Base-by-base conservation (phyloP, 2,329 filamentous ascomycete genomes). In the Chalaropsis thielavioides region DNA sequence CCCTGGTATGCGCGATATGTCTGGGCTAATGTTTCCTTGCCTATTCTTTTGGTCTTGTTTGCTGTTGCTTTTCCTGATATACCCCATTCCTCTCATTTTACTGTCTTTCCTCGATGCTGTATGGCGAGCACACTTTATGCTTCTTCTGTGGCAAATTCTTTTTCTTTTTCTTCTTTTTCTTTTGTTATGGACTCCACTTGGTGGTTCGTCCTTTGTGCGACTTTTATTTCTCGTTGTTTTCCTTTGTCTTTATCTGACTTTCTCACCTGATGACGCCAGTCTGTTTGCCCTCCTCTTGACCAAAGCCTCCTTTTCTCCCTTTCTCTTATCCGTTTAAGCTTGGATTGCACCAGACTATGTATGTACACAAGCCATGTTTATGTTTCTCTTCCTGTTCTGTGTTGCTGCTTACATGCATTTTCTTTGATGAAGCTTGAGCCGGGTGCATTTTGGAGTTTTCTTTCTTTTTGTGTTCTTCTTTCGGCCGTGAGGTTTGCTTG, bases 21-120 rank as follows among this genome's bases (percentile, higher is more conserved):
- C 24, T 7, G 46, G 46, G 46, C 24, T 51, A 13, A 15, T 58
- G 27, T 15, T 38, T 61, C 41, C 6, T 56, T 27, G 15, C 15
- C 8, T 22, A 60, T 61, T 46, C 44, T 65, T 60, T 43, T 61
- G 35, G 35, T 38, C 35, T 56, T 54, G 22, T 46, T 64, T 66
- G 44, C 17, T 38, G 35, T 38, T 59, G 31, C 17, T 54, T 64
- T 64, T 46, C 56, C 59, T 61, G 44, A 24, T 63, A 56, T 61
- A 49, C 64, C 49, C 35, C 31, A 22, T 13, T 27, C 46, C 63
- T 43, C 41, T 63, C 31, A 43, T 10, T 41, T 35, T 15, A 27
- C 24, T 38, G 35, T 51, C 27, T 27, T 51, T 49, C 27, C 7
- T 54, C 35, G 56, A 22, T 59, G n/a, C 13, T 46, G 60, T 31